Evolutionary conservation across 108 stramenopile genomes (phyloP).

Genomic region (Cyclotella baltica): DNA sequence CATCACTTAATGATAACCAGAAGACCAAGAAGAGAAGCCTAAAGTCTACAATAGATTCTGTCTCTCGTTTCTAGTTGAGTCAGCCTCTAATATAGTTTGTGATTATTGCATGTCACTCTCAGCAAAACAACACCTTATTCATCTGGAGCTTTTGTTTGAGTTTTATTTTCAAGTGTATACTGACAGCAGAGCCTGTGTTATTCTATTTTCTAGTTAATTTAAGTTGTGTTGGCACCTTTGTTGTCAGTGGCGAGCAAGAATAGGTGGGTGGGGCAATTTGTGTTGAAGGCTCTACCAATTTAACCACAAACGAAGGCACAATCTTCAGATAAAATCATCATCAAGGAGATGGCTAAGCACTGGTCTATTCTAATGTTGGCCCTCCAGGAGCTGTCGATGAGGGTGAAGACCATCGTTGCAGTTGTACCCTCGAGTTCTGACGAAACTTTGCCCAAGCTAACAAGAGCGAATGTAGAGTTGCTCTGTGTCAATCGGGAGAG

Average conservation of each 20-base stretch:
- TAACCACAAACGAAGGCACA: background rate
- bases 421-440: background rate
- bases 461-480: background rate
- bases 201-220: background rate
- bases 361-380: background rate
- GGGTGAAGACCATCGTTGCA: background rate
- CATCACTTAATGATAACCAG: no score
- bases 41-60: no score
- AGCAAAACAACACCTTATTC: background rate
- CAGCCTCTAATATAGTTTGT: background rate
- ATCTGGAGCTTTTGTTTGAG: no score
- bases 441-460: background rate
- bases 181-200: background rate
- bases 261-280: background rate
- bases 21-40: background rate
- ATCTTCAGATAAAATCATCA: background rate
- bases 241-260: background rate
- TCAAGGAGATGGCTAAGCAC: background rate
- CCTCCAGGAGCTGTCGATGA: background rate
- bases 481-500: background rate
- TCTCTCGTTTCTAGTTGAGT: no score
- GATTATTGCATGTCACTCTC: conserved; percentile 2
- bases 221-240: background rate
- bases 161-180: background rate
- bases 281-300: no score